Evolutionary conservation across 352 stramenopile genomes (phyloP).

Genomic region (Globisporangium nagaii): DNA sequence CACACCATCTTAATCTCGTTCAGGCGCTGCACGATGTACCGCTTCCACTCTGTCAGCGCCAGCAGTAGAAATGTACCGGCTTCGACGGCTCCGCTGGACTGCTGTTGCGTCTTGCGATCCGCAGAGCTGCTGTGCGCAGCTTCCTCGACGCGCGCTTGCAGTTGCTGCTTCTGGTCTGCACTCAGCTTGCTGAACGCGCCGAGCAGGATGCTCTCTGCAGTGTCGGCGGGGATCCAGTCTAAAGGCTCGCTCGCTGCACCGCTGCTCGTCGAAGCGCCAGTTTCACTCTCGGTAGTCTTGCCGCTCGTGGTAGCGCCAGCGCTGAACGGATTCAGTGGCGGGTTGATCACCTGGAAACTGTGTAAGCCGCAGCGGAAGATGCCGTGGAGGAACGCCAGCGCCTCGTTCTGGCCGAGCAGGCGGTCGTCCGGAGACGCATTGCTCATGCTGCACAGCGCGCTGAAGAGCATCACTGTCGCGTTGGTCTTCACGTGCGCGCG

Average conservation of each 20-base stretch:
- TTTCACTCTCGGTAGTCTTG: not conserved
- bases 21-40: constrained; percentile 61
- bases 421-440: constrained; percentile 50
- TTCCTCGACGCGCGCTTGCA: constrained; percentile 32
- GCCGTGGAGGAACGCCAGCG: constrained; percentile 48
- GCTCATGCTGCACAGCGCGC: constrained; percentile 66
- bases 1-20: constrained; percentile 63
- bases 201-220: constrained; percentile 38
- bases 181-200: constrained; percentile 44
- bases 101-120: constrained; percentile 3
- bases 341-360: constrained; percentile 43
- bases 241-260: not conserved
- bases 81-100: constrained; percentile 22
- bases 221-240: constrained; percentile 33
- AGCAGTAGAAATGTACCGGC: constrained; percentile 54
- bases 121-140: not conserved
- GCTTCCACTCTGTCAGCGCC: constrained; percentile 59
- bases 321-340: not conserved
- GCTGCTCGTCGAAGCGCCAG: too few relatives aligned
- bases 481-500: constrained; percentile 32
- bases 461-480: constrained; percentile 53
- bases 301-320: not conserved
- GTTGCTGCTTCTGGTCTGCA: constrained; percentile 37
- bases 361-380: constrained; percentile 62
- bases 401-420: constrained; percentile 65